Percentiles rank a stretch among this genome's conserved stretches.
Evolutionary conservation across 2,329 filamentous ascomycete genomes (phyloP).

Genomic region (Tolypocladium endophyticum): DNA sequence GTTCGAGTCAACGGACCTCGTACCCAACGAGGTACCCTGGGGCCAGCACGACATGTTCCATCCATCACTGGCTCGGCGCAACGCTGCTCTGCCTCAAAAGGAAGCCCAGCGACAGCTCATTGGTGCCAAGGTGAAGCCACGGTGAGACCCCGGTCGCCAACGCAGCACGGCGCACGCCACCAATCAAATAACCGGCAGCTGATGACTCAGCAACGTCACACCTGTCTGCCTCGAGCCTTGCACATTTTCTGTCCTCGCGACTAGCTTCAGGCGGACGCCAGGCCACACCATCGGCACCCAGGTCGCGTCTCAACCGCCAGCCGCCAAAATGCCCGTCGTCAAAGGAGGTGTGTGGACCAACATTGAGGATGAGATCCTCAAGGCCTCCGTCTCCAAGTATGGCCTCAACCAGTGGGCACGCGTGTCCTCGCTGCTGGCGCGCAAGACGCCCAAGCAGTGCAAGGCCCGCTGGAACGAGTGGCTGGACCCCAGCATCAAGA

Average conservation of each 20-base stretch:
- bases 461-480: constrained; percentile 98
- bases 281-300: not conserved
- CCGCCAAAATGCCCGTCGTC: constrained; percentile 54
- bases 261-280: not conserved
- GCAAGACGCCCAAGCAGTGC: constrained; percentile 98
- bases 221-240: constrained; percentile 5
- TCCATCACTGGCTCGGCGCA: not conserved
- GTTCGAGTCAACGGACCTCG: not conserved
- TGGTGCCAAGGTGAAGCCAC: not conserved
- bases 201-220: constrained; percentile 7
- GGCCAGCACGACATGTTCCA: not conserved
- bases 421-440: constrained; percentile 89
- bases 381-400: constrained; percentile 90
- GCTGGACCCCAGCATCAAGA: constrained; percentile 95
- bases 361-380: constrained; percentile 91
- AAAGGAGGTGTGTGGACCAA: constrained; percentile 69
- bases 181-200: not conserved
- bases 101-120: not conserved
- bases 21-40: not conserved
- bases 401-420: constrained; percentile 97
- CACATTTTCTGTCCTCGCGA: constrained; percentile 16
- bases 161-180: not conserved
- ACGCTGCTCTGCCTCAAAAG: not conserved
- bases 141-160: not conserved
- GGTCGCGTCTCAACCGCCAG: constrained; percentile 3